Percentiles rank a stretch among this genome's conserved stretches.
Conservation (phyloP, 495 filamentous ascomycete species). For the Parachaetomium inaequale region DNA sequence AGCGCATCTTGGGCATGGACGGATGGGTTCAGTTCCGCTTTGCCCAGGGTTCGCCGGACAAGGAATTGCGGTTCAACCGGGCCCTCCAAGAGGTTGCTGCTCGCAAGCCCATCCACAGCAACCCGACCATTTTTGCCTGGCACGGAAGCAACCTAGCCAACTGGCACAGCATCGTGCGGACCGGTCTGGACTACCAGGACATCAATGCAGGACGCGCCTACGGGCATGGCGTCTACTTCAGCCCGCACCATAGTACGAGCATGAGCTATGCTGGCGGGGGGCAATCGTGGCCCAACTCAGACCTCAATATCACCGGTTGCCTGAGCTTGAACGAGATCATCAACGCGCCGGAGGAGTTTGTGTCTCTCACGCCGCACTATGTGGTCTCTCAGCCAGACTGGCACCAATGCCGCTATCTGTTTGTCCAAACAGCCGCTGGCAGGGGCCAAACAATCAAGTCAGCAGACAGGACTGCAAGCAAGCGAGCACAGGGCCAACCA, state of each 20-base stretch:
- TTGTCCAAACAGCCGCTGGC: conserved; percentile 49
- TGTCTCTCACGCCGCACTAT: conserved; percentile 52
- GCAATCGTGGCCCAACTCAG: conserved; percentile 60
- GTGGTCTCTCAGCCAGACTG: conserved; percentile 78
- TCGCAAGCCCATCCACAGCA: conserved; percentile 33
- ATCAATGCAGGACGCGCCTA: conserved; percentile 61
- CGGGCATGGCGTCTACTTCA: conserved; percentile 82
- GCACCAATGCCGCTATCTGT: conserved; percentile 89
- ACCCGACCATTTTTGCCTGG: conserved; percentile 78
- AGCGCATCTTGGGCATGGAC: conserved; percentile 62
- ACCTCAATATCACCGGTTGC: conserved; percentile 53
- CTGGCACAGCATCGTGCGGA: conserved; percentile 88
- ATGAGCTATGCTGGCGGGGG: conserved; percentile 45
- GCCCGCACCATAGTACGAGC: conserved; percentile 55
- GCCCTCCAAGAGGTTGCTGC: conserved; percentile 52
- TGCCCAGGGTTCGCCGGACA: conserved; percentile 85
- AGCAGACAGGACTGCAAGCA: neutral
- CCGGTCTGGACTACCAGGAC: conserved; percentile 70
- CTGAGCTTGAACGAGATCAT: conserved; percentile 88
- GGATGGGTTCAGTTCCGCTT: conserved; percentile 81
- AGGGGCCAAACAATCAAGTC: neutral
- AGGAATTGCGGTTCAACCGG: conserved; percentile 74
- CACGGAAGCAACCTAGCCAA: conserved; percentile 74
- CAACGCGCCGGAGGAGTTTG: conserved; percentile 64
- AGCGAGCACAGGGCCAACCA: neutral